A percentile compares a stretch with the other conserved stretches of the same genome.
These are phyloP conservation scores for Solanum hybrid DNA, from an alignment of 305 asterid genomes.

Conservation along the genomic window DNA sequence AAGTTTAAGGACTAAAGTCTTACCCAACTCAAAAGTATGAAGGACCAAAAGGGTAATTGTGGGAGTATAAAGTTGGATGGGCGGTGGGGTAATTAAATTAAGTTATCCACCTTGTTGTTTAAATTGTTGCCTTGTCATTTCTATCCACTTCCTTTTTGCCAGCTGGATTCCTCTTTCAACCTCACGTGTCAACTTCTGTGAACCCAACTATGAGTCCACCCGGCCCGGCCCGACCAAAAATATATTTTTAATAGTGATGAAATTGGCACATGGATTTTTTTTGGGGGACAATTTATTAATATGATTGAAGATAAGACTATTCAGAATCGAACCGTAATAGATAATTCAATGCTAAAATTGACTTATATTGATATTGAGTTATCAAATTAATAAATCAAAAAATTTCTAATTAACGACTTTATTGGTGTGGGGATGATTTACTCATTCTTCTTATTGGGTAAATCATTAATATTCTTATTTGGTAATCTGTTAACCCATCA, in stretches of 20 bases:
- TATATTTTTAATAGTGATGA: not conserved
- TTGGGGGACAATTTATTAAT: not conserved
- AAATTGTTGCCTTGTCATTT: conserved; percentile 30
- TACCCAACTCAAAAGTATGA: not conserved
- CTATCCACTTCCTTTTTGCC: conserved; percentile 30
- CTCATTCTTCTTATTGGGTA: too few species aligned
- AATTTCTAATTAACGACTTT: too few species aligned
- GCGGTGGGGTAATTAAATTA: conserved; percentile 12
- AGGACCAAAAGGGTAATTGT: not conserved
- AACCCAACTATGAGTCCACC: conserved; percentile 2
- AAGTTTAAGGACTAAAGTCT: not conserved
- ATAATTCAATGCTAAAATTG: too few species aligned
- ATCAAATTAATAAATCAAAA: too few species aligned
- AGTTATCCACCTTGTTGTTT: conserved; percentile 16
- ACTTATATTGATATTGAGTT: too few species aligned
- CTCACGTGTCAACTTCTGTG: conserved; percentile 41
- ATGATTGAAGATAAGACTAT: not conserved
- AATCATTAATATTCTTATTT: too few species aligned
- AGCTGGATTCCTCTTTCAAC: conserved; percentile 24
- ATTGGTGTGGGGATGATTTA: too few species aligned
- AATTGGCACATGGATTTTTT: not conserved
- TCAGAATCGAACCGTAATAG: too few species aligned
- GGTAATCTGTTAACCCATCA: too few species aligned
- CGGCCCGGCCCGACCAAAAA: not conserved
- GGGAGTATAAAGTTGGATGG: not conserved